Percentiles rank a stretch among this genome's conserved stretches.
These are phyloP conservation scores for Candida schatavii DNA, from an alignment of 805 yeast genomes.

Conservation along the genomic window DNA sequence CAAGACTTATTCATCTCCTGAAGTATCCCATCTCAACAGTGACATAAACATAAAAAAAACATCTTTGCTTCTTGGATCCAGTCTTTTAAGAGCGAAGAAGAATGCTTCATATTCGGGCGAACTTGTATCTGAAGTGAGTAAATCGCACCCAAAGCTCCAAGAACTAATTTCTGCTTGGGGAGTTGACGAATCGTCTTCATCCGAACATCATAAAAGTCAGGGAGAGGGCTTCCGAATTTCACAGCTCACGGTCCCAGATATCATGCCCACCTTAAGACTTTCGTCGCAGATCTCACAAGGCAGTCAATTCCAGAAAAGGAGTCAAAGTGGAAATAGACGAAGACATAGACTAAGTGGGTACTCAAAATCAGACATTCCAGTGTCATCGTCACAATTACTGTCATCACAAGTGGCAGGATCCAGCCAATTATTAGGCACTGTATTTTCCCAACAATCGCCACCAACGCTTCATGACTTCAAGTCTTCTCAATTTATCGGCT, in stretches of 20 bases:
- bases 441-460: no score
- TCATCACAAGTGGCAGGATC: not conserved
- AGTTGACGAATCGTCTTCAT: slow-evolving; percentile 1
- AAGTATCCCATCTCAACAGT: slow-evolving; percentile 8
- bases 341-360: no score
- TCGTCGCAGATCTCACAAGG: not conserved
- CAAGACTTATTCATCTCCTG: not conserved
- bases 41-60: slow-evolving; percentile 5
- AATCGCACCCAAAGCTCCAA: not conserved
- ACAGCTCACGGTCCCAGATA: slow-evolving; percentile 2
- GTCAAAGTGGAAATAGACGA: not conserved
- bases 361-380: not conserved
- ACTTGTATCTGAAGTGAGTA: slow-evolving; percentile 3
- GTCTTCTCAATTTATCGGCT: not conserved
- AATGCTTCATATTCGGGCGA: not conserved
- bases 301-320: not conserved
- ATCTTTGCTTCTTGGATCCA: slow-evolving; percentile 10
- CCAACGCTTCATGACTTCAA: no score
- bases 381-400: not conserved
- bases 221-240: slow-evolving; percentile 1
- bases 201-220: slow-evolving; percentile 11
- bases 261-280: not conserved
- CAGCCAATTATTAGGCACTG: not conserved
- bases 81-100: slow-evolving; percentile 11
- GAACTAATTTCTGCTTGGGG: not conserved